Percentiles rank a stretch among this genome's conserved stretches.
These are phyloP conservation scores for Penicillium verrucosum DNA, from an alignment of 2,329 filamentous ascomycete species.

Conservation along the genomic window DNA sequence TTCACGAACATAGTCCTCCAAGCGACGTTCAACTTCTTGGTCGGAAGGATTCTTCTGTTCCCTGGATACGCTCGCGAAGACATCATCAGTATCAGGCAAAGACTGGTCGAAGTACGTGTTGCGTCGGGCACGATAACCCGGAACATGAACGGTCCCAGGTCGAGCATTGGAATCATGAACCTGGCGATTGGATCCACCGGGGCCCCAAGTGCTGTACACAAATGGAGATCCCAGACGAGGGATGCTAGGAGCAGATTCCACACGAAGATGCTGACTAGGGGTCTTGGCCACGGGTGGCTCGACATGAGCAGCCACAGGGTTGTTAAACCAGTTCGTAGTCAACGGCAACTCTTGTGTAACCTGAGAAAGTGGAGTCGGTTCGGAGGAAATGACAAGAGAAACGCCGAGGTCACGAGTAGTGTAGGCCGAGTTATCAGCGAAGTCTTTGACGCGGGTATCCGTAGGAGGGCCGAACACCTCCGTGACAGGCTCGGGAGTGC, in stretches of 20 bases:
- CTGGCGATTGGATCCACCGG: slow-evolving; percentile 36
- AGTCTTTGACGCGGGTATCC: slow-evolving; percentile 24
- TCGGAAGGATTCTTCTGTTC: slow-evolving; percentile 47
- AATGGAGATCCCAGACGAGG: slow-evolving; percentile 50
- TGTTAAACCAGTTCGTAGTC: slow-evolving; percentile 39
- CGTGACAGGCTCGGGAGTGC: slow-evolving; percentile 59
- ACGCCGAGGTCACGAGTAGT: slow-evolving; percentile 46
- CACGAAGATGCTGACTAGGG: slow-evolving; percentile 12
- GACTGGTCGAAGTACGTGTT: slow-evolving; percentile 55
- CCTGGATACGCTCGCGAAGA: slow-evolving; percentile 41
- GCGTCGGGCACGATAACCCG: slow-evolving; percentile 46
- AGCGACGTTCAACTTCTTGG: slow-evolving; percentile 55
- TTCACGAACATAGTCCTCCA: slow-evolving; percentile 47
- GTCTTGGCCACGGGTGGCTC: slow-evolving; percentile 2
- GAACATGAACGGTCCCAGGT: slow-evolving; percentile 46
- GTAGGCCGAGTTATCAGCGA: slow-evolving; percentile 32
- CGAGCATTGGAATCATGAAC: slow-evolving; percentile 33
- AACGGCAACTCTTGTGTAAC: slow-evolving; percentile 29
- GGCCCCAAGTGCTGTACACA: slow-evolving; percentile 50
- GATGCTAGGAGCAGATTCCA: slow-evolving; percentile 21
- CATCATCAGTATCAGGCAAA: slow-evolving; percentile 50
- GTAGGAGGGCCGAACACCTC: slow-evolving; percentile 36
- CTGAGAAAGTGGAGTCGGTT: slow-evolving; percentile 37
- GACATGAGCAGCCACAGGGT: slow-evolving; percentile 23
- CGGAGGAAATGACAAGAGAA: slow-evolving; percentile 43